Conservation (phyloP, 352 stramenopile genomes). For the Globisporangium parvum region DNA sequence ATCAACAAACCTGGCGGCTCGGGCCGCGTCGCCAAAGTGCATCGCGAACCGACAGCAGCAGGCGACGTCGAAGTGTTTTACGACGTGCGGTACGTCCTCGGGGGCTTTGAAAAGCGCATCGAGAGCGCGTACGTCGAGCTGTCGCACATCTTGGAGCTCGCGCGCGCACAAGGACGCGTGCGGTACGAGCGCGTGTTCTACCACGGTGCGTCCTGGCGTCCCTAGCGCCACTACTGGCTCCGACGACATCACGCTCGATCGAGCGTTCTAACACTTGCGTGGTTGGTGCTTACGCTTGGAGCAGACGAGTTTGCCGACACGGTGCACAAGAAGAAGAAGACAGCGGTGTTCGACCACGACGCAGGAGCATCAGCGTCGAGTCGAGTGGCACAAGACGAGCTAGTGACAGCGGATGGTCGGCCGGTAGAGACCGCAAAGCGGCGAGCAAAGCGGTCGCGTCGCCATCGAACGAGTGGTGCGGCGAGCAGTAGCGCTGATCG, state of each 20-base stretch:
- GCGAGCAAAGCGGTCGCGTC: background rate
- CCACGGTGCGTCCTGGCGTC: slow-evolving; percentile 21
- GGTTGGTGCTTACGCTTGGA: background rate
- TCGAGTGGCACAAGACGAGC: background rate
- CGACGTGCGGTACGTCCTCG: slow-evolving; percentile 78
- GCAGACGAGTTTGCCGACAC: slow-evolving; percentile 57
- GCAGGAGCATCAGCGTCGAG: background rate
- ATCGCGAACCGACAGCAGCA: slow-evolving; percentile 21
- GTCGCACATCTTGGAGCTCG: slow-evolving; percentile 31
- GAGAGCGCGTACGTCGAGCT: slow-evolving; percentile 60
- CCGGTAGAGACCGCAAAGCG: background rate
- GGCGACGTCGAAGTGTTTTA: slow-evolving; percentile 37
- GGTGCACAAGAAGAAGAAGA: slow-evolving; percentile 22
- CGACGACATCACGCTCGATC: too few relatives aligned
- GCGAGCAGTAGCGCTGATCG: background rate
- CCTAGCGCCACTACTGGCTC: too few relatives aligned
- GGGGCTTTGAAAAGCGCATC: slow-evolving; percentile 71
- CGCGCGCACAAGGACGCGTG: slow-evolving; percentile 29
- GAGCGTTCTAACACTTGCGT: background rate
- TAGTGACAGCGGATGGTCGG: background rate
- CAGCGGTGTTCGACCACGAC: background rate
- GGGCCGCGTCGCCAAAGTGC: slow-evolving; percentile 43
- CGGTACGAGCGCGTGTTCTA: slow-evolving; percentile 52
- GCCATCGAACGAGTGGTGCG: background rate
- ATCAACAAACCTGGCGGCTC: slow-evolving; percentile 84